Conservation (phyloP, 805 yeast genomes). For the Candida corydali region DNA sequence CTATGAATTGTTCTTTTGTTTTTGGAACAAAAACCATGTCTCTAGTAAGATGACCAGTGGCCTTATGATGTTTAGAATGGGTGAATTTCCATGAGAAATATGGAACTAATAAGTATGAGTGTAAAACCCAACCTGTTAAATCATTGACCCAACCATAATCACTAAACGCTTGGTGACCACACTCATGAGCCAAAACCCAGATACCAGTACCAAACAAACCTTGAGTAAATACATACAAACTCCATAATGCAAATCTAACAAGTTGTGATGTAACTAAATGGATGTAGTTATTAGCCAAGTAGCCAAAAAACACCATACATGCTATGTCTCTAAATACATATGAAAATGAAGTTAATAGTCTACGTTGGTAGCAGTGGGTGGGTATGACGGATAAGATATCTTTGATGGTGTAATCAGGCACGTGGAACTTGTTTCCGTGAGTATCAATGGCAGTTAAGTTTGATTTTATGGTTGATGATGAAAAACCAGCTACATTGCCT, state of each 20-base stretch:
- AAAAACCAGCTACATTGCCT: slow-evolving; percentile 42
- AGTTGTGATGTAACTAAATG: slow-evolving; percentile 42
- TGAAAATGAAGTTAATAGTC: slow-evolving; percentile 47
- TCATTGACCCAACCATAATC: slow-evolving; percentile 72
- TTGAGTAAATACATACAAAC: slow-evolving; percentile 46
- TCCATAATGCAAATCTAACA: slow-evolving; percentile 57
- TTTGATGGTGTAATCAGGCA: slow-evolving; percentile 73
- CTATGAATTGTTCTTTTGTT: slow-evolving; percentile 54
- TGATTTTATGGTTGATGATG: slow-evolving; percentile 3
- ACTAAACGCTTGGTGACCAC: slow-evolving; percentile 86
- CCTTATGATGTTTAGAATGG: slow-evolving; percentile 87
- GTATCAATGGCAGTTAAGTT: slow-evolving; percentile 50
- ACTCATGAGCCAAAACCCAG: slow-evolving; percentile 88
- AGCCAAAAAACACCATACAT: slow-evolving; percentile 46
- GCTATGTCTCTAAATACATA: slow-evolving; percentile 68
- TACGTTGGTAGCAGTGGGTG: slow-evolving; percentile 66
- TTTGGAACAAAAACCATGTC: slow-evolving; percentile 85
- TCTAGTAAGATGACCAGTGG: slow-evolving; percentile 76
- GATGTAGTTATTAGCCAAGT: slow-evolving; percentile 46
- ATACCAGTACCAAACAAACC: slow-evolving; percentile 73
- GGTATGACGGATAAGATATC: slow-evolving; percentile 73
- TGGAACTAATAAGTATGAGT: slow-evolving; percentile 75
- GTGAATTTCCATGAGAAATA: slow-evolving; percentile 83
- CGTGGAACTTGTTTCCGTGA: slow-evolving; percentile 62
- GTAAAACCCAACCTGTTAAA: slow-evolving; percentile 78